These are phyloP conservation scores for Hirschioporus abietinus DNA, from an alignment of 768 basidiomycete genomes.

Conservation along the genomic window DNA sequence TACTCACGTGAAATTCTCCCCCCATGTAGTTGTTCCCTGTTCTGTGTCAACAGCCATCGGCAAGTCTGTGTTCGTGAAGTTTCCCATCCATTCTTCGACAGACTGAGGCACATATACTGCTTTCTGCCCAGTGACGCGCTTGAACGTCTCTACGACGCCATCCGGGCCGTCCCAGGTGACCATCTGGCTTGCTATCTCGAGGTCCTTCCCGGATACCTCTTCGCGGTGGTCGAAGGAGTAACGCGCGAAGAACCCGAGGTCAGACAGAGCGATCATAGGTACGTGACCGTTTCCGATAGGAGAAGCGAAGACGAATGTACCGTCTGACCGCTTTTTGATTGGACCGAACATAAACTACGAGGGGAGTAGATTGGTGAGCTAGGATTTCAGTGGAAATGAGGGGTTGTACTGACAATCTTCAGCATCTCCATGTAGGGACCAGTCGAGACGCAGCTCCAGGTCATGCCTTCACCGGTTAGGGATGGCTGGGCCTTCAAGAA, in stretches of 20 bases:
- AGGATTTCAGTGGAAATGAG: not conserved
- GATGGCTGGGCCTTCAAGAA: constrained; percentile 33
- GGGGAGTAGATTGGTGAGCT: constrained; percentile 23
- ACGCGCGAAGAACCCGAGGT: constrained; percentile 36
- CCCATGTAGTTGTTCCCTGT: constrained; percentile 28
- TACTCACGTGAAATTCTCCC: constrained; percentile 31
- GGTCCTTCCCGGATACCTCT: constrained; percentile 30
- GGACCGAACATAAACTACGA: constrained; percentile 27
- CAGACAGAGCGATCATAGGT: constrained; percentile 33
- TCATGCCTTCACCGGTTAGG: constrained; percentile 24
- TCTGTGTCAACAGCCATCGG: constrained; percentile 25
- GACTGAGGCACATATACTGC: constrained; percentile 28
- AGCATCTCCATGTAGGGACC: constrained; percentile 40
- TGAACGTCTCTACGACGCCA: constrained; percentile 27
- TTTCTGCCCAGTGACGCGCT: constrained; percentile 31
- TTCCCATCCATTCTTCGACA: constrained; percentile 29
- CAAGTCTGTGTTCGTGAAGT: constrained; percentile 23
- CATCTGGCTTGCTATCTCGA: constrained; percentile 32
- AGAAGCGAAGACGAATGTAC: constrained; percentile 34
- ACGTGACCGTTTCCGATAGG: constrained; percentile 30
- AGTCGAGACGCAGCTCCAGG: constrained; percentile 34
- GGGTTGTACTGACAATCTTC: constrained; percentile 25
- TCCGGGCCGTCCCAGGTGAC: constrained; percentile 36
- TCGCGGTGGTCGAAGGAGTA: constrained; percentile 33
- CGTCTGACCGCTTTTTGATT: constrained; percentile 31